Conservation (phyloP, 2,329 filamentous ascomycete genomes). For the Malbranchea cinnamomea region DNA sequence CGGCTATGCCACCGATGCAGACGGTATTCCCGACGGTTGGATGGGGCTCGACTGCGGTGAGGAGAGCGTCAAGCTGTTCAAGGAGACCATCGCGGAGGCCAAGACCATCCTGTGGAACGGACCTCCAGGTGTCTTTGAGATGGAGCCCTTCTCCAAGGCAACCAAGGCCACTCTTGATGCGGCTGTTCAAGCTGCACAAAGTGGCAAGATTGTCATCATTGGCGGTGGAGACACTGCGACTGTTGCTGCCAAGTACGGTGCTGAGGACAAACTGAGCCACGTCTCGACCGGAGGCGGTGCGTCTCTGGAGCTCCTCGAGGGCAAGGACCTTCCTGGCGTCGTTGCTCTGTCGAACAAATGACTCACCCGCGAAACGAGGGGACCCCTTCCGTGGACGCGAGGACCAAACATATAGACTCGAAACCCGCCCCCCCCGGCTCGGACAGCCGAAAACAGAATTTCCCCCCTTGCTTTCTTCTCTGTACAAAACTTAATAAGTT, state of each 20-base stretch:
- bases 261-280: constrained; percentile 94
- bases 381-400: too few relatives aligned
- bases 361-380: constrained; percentile 7
- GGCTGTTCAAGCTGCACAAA: constrained; percentile 63
- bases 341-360: constrained; percentile 69
- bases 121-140: constrained; percentile 92
- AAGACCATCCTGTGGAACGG: constrained; percentile 99
- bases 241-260: constrained; percentile 91
- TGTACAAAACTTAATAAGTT: not conserved
- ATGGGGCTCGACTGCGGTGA: constrained; percentile 93
- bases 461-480: too few relatives aligned
- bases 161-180: constrained; percentile 88
- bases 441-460: too few relatives aligned
- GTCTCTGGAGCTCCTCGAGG: constrained; percentile 88
- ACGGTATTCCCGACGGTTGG: constrained; percentile 92
- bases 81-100: constrained; percentile 69
- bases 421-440: too few relatives aligned
- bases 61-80: constrained; percentile 77
- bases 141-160: constrained; percentile 81
- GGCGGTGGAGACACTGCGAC: constrained; percentile 97
- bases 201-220: constrained; percentile 93
- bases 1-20: constrained; percentile 67
- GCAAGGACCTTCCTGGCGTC: constrained; percentile 93
- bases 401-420: too few relatives aligned
- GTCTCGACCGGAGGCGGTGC: constrained; percentile 95